Base-by-base conservation (phyloP, 805 yeast species). In the Yarrowia divulgata region DNA sequence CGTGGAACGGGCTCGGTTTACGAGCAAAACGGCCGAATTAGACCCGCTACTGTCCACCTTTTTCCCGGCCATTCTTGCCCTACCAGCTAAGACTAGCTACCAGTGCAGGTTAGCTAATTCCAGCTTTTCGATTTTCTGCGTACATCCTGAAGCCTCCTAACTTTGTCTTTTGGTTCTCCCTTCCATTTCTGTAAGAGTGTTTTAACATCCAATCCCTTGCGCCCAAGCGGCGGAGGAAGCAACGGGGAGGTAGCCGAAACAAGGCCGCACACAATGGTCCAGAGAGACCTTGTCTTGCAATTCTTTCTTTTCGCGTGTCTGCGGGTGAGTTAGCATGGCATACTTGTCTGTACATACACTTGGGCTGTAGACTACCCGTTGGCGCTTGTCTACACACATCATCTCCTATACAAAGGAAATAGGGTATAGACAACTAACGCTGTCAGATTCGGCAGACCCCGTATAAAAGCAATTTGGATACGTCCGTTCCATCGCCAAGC, bases 161-260 rank as follows among this genome's bases (percentile, higher is more conserved):
- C 46, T 16, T 19, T 37, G 34, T 34, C 13, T 55, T 55, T 13
- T n/a, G 7, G 18, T 35, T 54, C 18, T 54, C 46, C 46, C 62
- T 39, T 39, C 46, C 62, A 49, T 34, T 49, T 49, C 55, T 49
- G 55, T 49, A 29, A 16, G 19, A 10, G 54, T 29, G 39, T 34
- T 52, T 37, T 54, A 37, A 54, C 60, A 29, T 19, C 43, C 60
- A 54, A 54, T 54, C 60, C 60, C 60, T 54, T 54, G 60, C 60
- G 60, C 60, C 60, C 43, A 19, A 54, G 34, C 45, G 19, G 60
- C 60, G 46, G 45, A 54, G 45, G 35, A 37, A 54, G 45, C 60
- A 8, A 19, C 45, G 60, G 45, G 60, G 55, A 50, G 39, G 39
- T 50, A 6, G n/a, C 57, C 57, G 57, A 52, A 52, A 35, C 16